Base-by-base conservation (phyloP, 2,329 filamentous ascomycete species). In the Cladophialophora carrionii region DNA sequence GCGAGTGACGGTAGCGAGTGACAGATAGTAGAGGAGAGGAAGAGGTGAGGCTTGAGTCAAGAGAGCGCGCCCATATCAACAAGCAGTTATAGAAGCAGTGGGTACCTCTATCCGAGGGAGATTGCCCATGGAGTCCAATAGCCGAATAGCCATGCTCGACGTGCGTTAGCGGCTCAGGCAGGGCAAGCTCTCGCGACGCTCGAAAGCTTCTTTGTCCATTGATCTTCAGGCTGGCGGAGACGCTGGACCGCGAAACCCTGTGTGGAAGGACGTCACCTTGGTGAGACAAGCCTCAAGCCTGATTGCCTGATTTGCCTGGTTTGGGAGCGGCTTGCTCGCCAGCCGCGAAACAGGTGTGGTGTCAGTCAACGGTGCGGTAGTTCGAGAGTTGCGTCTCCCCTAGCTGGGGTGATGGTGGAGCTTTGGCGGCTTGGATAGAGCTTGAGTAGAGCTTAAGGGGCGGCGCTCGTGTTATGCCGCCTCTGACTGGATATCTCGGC, bases 1-100 rank as follows among this genome's bases (percentile, higher is more conserved):
- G 59, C 63, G 67, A 68, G 57, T 63, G 67, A 66, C 64, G 46
- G 61, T 57, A 41, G 49, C 61, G 52, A 61, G 43, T 46, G 60
- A 61, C 41, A 22, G 52, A 61, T 53, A 41, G 22, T 48, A 41
- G 31, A 29, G 34, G 14, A 51, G 41, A 54, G 55, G 26, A 53
- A 51, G 34, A 53, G 37, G 7, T 43, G 49, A 34, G 12, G 12
- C 20, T 41, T 41, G 34, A 52, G 29, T 24, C 20, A 57, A 31
- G 29, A 32, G 12, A 32, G 46, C 26, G 22, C 14, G 46, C 20
- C 56, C 48, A 52, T 54, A 54, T 56, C 54, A 31, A 57, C 8
- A 57, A 57, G 48, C 31, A 61, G 41, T 31, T 26, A 61, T 54
- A 43, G n/a, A 56, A 52, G 34, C 9, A 62, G 32, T 22, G 53